phyloP scores from a whole-genome alignment of 2,329 filamentous ascomycete species.

The Claviceps cyperi region DNA sequence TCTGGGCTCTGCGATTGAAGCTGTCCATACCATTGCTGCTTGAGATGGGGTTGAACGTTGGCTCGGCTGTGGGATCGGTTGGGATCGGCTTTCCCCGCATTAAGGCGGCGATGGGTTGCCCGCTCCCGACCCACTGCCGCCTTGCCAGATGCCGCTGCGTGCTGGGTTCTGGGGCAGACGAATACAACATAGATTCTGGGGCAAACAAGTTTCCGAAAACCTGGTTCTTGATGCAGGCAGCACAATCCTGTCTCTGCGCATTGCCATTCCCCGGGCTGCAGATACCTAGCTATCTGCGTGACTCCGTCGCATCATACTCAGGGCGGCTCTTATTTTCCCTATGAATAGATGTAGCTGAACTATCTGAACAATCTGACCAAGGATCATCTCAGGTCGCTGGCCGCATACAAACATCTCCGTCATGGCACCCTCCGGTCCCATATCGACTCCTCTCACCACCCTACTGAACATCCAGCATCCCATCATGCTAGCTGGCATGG shows the following conservation, averaged over 20 bases:
- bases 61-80: constrained; percentile 4
- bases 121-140: not conserved
- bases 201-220: too few relatives aligned
- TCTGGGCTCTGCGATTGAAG: too few relatives aligned
- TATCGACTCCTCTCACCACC: constrained; percentile 62
- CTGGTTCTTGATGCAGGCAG: too few relatives aligned
- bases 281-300: too few relatives aligned
- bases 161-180: too few relatives aligned
- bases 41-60: not conserved
- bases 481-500: constrained; percentile 89
- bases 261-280: too few relatives aligned
- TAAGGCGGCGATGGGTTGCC: constrained; percentile 1
- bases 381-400: not conserved
- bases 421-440: constrained; percentile 35
- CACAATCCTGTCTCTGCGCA: too few relatives aligned
- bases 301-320: too few relatives aligned
- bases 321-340: too few relatives aligned
- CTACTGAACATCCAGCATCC: constrained; percentile 78
- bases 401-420: not conserved
- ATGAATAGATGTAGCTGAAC: too few relatives aligned
- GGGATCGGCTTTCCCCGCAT: constrained; percentile 1
- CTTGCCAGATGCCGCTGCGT: too few relatives aligned
- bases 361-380: not conserved
- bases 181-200: too few relatives aligned
- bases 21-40: not conserved